phyloP scores from a whole-genome alignment of 495 filamentous ascomycete species.

The Talaromyces ruber region DNA sequence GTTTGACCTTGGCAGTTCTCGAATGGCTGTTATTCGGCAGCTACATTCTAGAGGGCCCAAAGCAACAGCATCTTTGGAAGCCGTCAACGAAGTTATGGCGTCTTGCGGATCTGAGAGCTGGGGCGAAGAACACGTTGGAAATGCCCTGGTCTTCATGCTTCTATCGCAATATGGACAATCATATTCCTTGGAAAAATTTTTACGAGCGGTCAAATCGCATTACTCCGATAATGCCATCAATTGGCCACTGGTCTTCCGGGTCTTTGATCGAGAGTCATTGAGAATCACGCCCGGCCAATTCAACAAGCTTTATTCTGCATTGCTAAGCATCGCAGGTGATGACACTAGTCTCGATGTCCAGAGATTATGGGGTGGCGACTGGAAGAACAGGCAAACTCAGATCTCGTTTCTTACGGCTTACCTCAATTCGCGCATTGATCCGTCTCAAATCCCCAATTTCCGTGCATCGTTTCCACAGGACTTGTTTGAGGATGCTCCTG shows the following conservation, averaged over 20 bases:
- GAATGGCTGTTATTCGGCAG: constrained; percentile 61
- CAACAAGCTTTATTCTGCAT: constrained; percentile 63
- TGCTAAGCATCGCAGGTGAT: constrained; percentile 60
- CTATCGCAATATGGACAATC: constrained; percentile 54
- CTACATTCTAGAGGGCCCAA: constrained; percentile 68
- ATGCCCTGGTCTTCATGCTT: constrained; percentile 75
- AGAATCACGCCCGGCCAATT: constrained; percentile 73
- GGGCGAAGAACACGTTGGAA: constrained; percentile 73
- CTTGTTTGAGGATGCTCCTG: constrained; percentile 65
- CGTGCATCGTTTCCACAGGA: constrained; percentile 67
- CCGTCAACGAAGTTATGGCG: constrained; percentile 54
- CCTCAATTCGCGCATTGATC: constrained; percentile 68
- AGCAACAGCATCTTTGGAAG: constrained; percentile 43
- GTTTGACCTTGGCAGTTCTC: constrained; percentile 56
- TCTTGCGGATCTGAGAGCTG: constrained; percentile 59
- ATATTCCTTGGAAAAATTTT: constrained; percentile 67
- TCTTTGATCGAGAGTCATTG: constrained; percentile 74
- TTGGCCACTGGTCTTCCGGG: constrained; percentile 74
- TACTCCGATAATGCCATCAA: constrained; percentile 53
- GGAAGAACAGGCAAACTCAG: constrained; percentile 79
- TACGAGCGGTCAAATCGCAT: constrained; percentile 50
- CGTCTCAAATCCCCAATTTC: constrained; percentile 70
- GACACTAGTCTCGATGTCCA: constrained; percentile 63
- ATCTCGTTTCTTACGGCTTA: constrained; percentile 85
- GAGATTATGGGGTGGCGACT: constrained; percentile 82